A percentile compares a stretch with the other conserved stretches of the same genome.
phyloP scores from a whole-genome alignment of 1,139 yeast species.

The Blastobotrys buckinghamii region DNA sequence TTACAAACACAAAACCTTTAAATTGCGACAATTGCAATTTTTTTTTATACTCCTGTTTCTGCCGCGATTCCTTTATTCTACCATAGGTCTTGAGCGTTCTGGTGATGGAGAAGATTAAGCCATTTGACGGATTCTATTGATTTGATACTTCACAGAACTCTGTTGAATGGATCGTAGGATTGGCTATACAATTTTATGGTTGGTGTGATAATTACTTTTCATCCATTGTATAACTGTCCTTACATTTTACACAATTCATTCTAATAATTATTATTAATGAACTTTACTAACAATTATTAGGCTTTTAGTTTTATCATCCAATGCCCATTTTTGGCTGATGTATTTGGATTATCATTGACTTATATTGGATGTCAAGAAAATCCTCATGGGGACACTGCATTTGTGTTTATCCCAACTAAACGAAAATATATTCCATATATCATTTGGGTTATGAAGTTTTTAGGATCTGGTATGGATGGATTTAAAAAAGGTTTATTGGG shows the following conservation, averaged over 20 bases:
- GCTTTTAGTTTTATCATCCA: background rate
- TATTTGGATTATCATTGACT: constrained; percentile 26
- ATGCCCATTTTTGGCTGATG: constrained; percentile 1
- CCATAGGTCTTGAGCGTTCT: constrained; percentile 31
- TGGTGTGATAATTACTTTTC: background rate
- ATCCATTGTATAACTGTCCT: background rate
- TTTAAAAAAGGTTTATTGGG: constrained; percentile 30
- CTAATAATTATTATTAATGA: background rate
- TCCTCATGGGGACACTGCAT: constrained; percentile 25
- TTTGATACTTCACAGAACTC: constrained; percentile 26
- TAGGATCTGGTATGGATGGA: constrained; percentile 28
- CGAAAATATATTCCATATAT: constrained; percentile 33
- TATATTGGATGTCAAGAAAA: constrained; percentile 37
- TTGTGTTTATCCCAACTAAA: constrained; percentile 30
- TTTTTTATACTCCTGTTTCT: constrained; percentile 29
- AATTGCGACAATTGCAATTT: too few species aligned
- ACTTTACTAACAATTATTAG: background rate
- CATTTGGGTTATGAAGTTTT: constrained; percentile 25
- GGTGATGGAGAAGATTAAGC: constrained; percentile 34
- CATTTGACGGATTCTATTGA: constrained; percentile 14
- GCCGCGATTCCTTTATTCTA: constrained; percentile 24
- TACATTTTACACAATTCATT: constrained; percentile 5
- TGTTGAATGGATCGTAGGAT: constrained; percentile 27
- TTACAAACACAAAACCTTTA: background rate
- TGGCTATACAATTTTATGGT: background rate